Base-by-base conservation (phyloP, 306 rosid species). In the Lotus japonicus region DNA sequence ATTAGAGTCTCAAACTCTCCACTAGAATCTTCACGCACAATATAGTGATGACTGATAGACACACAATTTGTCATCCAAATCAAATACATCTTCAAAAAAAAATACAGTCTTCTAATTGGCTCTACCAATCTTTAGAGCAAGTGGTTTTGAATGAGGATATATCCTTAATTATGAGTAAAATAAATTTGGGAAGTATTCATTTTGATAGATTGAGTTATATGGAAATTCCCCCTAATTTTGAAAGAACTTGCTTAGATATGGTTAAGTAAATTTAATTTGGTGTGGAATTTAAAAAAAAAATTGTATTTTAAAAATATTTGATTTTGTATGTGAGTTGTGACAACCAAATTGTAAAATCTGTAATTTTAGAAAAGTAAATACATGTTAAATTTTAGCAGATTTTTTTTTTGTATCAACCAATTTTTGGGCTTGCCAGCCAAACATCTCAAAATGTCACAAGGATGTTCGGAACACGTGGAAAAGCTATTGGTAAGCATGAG, bases 101-200 rank as follows among this genome's bases (percentile, higher is more conserved):
- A 74, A 52, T 67, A 58, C 11, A 58, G 6, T 51, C 38, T 58
- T 75, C 66, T 13, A 58, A 15, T 38, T 48, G 23, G 58, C 55
- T 46, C 42, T 21, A 15, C 10, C 52, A 31, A 45, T 12, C 33
- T 13, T 33, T 17, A 3, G 78, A 33, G 55, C 19, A 61, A 13
- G 15, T 35, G 28, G 9, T 21, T 38, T 39, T 57, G 38, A 36
- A 38, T 53, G 13, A 23, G 41, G 54, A 51, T 49, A 43, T 11
- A 50, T 10, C 3, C 23, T 61, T 33, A 23, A 10, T 9, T 35
- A 5, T 35, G 41, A 66, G 11, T n/a, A n/a, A 10, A 55, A 14
- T 11, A 12, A 7, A 43, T 17, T 60, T 43, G 21, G 54, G 43
- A 63, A 63, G n/a, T 43, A 39, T 10, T 39, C 11, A 41, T 41